Evolutionary conservation across 441 rosid species (phyloP), one percentile per base, ranked within the genome.

Genomic region (Hura crepitans): DNA sequence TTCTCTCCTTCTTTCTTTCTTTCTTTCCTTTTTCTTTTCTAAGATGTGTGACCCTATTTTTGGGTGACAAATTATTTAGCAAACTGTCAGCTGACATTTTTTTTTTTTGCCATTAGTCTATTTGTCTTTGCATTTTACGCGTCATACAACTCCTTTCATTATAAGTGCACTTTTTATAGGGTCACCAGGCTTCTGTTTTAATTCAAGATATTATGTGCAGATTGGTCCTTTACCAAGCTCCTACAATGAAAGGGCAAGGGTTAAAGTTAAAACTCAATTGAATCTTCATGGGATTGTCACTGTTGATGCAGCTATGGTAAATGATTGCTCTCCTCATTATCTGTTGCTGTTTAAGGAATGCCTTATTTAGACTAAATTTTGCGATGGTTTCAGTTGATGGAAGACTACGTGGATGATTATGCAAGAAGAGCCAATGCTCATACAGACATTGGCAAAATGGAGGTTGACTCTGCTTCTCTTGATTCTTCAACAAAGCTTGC

Each of bases 241-340:
- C 33, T 33, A 37, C 35, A 49, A 72, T 54, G 81, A 80, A 69
- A 80, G 77, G 68, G 75, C 79, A 51, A 86, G 61, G 72, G 75
- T 86, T 69, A 86, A 84, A 84, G 81, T 86, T 62, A 84, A 78
- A 74, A 75, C 81, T 70, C 76, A 73, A 25, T 45, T 86, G 69
- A 81, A 84, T 55, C 84, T 86, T 72, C 86, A 86, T 68, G 85
- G 88, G 18, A 53, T 84, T 73, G 79, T 83, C 68, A 71, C 75
- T 35, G 81, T 81, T 66, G 82, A 81, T 71, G 82, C 90, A 28
- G 88, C 87, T 50, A 63, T 4, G 71, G 90, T 86, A 31, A 72
- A 78, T 42, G 1, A 23, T 37, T 45, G 53, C 7, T 63, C 17
- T 37, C 20, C 43, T 62, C 51, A 12, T n/a, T 25, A 11, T 3